phyloP scores from a whole-genome alignment of 805 yeast species.

The Pichia californica region DNA sequence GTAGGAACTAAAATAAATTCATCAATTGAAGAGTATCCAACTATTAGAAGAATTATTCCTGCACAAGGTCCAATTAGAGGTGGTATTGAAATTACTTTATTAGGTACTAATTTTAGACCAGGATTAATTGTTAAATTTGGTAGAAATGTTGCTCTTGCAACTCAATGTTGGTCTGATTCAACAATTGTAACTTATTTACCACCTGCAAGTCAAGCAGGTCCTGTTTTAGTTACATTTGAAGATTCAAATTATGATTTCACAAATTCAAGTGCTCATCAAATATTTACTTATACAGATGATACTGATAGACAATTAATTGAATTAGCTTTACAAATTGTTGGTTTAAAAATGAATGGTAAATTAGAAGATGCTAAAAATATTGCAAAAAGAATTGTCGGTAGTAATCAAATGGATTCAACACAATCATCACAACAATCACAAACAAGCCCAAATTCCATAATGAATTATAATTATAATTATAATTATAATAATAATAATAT shows the following conservation, averaged over 20 bases:
- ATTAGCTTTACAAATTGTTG: slow-evolving; percentile 92
- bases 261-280: slow-evolving; percentile 35
- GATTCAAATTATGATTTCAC: slow-evolving; percentile 17
- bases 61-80: slow-evolving; percentile 95
- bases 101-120: slow-evolving; percentile 81
- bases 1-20: not conserved
- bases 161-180: slow-evolving; percentile 94
- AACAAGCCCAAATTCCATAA: not conserved
- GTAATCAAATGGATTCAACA: slow-evolving; percentile 26
- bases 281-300: slow-evolving; percentile 91
- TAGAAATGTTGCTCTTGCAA: slow-evolving; percentile 65
- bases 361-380: slow-evolving; percentile 92
- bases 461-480: too few relatives aligned
- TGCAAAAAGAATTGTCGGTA: slow-evolving; percentile 84
- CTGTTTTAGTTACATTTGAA: slow-evolving; percentile 80
- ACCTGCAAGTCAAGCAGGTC: slow-evolving; percentile 85
- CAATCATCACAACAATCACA: slow-evolving; percentile 15
- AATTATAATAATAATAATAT: too few relatives aligned
- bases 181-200: slow-evolving; percentile 93
- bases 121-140: slow-evolving; percentile 87
- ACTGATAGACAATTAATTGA: slow-evolving; percentile 93
- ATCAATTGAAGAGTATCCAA: slow-evolving; percentile 34
- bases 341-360: slow-evolving; percentile 93
- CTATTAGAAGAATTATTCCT: slow-evolving; percentile 84
- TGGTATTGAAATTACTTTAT: slow-evolving; percentile 87